Conservation (phyloP, 306 rosid genomes). For the Arachis hypogaea region DNA sequence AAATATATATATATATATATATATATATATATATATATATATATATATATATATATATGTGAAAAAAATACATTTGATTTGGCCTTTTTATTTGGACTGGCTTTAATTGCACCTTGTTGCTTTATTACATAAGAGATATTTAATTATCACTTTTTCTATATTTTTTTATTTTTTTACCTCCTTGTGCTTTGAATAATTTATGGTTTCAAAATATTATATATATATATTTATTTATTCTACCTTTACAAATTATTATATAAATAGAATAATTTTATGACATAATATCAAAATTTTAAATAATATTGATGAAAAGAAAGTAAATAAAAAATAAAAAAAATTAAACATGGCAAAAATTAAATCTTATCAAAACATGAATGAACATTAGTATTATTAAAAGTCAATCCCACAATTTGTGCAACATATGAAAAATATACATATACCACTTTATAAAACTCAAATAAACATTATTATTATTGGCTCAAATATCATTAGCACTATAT, state of each 20-base stretch:
- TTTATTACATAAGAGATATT: background rate
- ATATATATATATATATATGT: too few relatives aligned
- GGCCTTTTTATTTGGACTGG: background rate
- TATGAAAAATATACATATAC: too few relatives aligned
- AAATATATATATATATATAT: background rate
- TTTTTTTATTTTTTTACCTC: background rate
- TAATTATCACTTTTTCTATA: background rate
- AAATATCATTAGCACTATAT: background rate
- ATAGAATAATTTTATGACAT: too few relatives aligned
- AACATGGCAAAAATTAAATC: background rate
- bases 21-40: background rate
- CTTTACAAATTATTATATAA: too few relatives aligned
- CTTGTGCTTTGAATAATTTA: too few relatives aligned
- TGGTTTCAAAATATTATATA: too few relatives aligned
- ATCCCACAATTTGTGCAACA: background rate
- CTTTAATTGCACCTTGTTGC: conserved; percentile 8
- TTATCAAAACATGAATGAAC: background rate
- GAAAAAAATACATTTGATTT: background rate
- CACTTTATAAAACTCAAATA: background rate
- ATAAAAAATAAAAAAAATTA: background rate
- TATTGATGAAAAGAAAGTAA: background rate
- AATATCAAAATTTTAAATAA: too few relatives aligned
- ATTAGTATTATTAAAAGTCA: background rate
- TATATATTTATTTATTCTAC: too few relatives aligned
- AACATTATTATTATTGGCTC: background rate